Base-by-base conservation (phyloP, 495 filamentous ascomycete genomes). In the Pseudevernia furfuracea region DNA sequence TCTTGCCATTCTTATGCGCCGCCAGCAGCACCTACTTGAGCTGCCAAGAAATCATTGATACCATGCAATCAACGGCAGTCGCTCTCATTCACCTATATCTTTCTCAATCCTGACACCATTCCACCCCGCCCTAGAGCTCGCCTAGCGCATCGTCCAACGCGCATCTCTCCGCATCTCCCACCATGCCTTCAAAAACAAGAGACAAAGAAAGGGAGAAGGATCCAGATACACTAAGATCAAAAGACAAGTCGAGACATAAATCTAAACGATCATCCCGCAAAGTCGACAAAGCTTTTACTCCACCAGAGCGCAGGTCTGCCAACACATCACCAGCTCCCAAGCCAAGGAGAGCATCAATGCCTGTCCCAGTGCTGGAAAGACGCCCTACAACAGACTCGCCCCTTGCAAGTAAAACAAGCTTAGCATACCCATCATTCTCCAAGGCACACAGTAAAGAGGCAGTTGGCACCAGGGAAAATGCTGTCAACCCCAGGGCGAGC, bases 401-500 rank as follows among this genome's bases (percentile, higher is more conserved):
- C 62, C 72, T 78, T 57, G 79, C 77, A 57, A 82, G 80, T 60
- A 81, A 78, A 69, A 79, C 83, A 66, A 90, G 82, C 77, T 73
- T 89, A 30, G 87, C 91, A 17, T 97, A 97, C 72, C 92, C 92
- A 7, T 81, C 78, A 23, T 94, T 96, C 77, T 92, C 88, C 71
- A 96, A 96, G 73, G 86, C 87, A 43, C 88, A 95, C 72, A 94
- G 90, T 82, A 93, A 90, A 73, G 91, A 95, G 72, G 81, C 84
- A 57, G 79, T 95, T 44, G 77, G 80, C 58, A 85, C 81, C 72
- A 80, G 81, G 68, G 85, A 86, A 62, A 82, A 85, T 67, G 60
- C 84, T 60, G 71, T 67, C 4, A 71, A 76, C 44, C 75, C 72
- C 34, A 75, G 74, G 62, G 71, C 73, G 9, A 81, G 82, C 62